Base-by-base conservation (phyloP, 2,329 filamentous ascomycete genomes). In the Fusarium austroafricanum region DNA sequence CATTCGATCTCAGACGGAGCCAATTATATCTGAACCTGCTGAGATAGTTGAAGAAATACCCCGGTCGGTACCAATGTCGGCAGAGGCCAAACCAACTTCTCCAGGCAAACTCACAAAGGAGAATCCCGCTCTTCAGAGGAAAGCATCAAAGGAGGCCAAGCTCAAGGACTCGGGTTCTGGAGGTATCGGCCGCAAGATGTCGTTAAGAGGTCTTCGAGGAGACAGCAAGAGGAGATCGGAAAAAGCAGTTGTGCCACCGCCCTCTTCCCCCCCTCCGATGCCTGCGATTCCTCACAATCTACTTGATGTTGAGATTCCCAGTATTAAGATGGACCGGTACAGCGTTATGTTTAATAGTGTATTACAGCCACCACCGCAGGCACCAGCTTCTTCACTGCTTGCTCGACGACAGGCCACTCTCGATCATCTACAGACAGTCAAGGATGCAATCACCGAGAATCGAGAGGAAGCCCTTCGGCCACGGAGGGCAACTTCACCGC, bases 311-410 rank as follows among this genome's bases (percentile, higher is more conserved):
- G 88, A 94, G 52, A 96, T 97, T 58, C 94, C 95, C 1, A 86
- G 87, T 49, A 85, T 92, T 55, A 88, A 91, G 65, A 84, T 98
- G 84, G 95, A 97, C 76, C 85, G 95, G 47, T 98, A 97, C 72
- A 97, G 94, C 71, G 87, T 97, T 68, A 97, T 97, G 94, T 97
- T 98, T 75, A 89, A 90, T 55, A 87, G 87, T 37, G 83, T 97
- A 9, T 81, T 97, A 26, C 86, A 87, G 63, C 77, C 78, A 63
- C 29, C 29, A 33, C 77, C 78, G 10, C 77, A 78, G 38, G 71
- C 55, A 12, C 52, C 68, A 9, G 60, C 73, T 17, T 71, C 77
- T 8, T 75, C 76, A 2, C 79, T 90, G 10, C 78, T 89, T 26
- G 83, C 83, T 23, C 83, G 87, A 58, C 83, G 88, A 40, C 87